phyloP scores from a whole-genome alignment of 345 rosid species.

The Eucalyptus marginata region DNA sequence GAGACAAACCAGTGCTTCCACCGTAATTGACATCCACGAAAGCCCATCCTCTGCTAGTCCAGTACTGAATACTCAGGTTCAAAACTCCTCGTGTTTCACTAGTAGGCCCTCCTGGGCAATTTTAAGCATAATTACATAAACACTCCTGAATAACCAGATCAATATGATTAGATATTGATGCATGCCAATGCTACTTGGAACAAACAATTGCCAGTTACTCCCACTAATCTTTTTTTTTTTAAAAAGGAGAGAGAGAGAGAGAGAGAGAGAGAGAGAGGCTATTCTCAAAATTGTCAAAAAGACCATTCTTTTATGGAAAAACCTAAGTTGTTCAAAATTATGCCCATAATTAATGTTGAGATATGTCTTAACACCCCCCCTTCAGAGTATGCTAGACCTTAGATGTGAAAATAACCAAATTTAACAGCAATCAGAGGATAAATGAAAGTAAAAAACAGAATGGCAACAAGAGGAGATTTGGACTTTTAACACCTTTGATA shows the following conservation, averaged over 20 bases:
- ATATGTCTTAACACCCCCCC: background rate
- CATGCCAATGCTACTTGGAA: background rate
- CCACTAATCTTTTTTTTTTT: background rate
- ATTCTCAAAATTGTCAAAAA: background rate
- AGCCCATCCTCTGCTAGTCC: slow-evolving; percentile 99
- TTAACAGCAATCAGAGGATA: background rate
- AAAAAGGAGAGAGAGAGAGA: background rate
- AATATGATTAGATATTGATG: background rate
- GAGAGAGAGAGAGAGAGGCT: background rate
- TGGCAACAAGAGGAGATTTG: background rate
- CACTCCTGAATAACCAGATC: background rate
- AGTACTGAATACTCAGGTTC: slow-evolving; percentile 71
- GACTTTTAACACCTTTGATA: background rate
- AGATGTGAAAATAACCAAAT: background rate
- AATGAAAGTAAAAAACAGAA: background rate
- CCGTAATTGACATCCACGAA: slow-evolving; percentile 93
- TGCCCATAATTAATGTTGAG: background rate
- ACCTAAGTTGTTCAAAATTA: background rate
- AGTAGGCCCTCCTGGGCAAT: slow-evolving; percentile 84
- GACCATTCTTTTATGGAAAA: background rate
- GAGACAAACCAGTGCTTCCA: slow-evolving; percentile 92
- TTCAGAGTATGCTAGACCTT: background rate
- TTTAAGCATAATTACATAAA: background rate
- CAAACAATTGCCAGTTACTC: background rate
- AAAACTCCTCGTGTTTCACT: slow-evolving; percentile 64